Percentiles rank a stretch among this genome's conserved stretches.
Evolutionary conservation across 495 filamentous ascomycete genomes (phyloP).

Genomic region (Aspergillus sparsus): DNA sequence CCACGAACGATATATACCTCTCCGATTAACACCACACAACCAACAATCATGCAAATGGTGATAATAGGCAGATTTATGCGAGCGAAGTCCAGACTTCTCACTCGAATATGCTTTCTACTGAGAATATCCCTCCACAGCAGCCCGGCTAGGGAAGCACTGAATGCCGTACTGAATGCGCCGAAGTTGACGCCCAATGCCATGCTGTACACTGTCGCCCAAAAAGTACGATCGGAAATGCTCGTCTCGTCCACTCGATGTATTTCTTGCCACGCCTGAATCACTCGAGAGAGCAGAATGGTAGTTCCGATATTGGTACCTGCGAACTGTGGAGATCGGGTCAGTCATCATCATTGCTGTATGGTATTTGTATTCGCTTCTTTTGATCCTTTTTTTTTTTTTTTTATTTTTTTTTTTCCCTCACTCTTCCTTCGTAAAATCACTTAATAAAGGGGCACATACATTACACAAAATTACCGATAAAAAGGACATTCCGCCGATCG

Average conservation of each 20-base stretch:
- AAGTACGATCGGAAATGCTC: conserved; percentile 14
- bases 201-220: conserved; percentile 19
- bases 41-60: conserved; percentile 13
- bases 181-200: conserved; percentile 18
- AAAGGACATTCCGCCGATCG: conserved; percentile 15
- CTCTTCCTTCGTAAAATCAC: no score
- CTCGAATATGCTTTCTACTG: conserved; percentile 9
- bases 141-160: conserved; percentile 15
- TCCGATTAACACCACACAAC: conserved; percentile 11
- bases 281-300: conserved; percentile 17
- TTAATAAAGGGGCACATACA: background rate
- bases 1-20: conserved; percentile 15
- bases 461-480: conserved; percentile 16
- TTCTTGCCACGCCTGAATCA: conserved; percentile 13
- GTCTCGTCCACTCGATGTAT: conserved; percentile 6
- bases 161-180: conserved; percentile 16
- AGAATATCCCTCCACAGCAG: conserved; percentile 18
- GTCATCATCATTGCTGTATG: no score
- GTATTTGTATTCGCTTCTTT: no score
- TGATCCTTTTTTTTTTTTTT: no score
- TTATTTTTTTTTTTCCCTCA: no score
- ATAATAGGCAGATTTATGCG: conserved; percentile 15
- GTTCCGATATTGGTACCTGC: conserved; percentile 20
- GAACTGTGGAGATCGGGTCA: conserved; percentile 8
- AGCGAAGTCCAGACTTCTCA: conserved; percentile 14